Evolutionary conservation across 768 basidiomycete species (phyloP).

Genomic region (Mycena latifolia): DNA sequence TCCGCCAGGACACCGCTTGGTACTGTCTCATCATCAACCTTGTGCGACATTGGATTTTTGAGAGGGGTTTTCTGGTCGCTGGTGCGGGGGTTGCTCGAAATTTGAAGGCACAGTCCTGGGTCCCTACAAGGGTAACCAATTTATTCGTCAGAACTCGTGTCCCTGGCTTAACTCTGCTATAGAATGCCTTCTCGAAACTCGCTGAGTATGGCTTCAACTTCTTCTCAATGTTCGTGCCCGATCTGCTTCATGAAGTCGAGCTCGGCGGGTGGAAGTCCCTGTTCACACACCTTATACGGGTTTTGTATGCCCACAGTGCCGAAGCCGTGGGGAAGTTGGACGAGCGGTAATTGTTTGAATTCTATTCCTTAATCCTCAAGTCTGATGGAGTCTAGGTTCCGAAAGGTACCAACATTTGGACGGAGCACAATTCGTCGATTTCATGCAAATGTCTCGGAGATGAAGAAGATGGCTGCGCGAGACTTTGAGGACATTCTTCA

Average conservation of each 20-base stretch:
- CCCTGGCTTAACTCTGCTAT: background rate
- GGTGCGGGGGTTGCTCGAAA: background rate
- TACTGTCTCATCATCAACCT: background rate
- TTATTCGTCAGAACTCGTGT: background rate
- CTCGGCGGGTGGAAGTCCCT: constrained; percentile 44
- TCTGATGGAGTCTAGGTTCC: constrained; percentile 36
- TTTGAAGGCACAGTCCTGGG: constrained; percentile 13
- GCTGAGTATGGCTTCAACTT: constrained; percentile 39
- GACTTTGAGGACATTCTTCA: constrained; percentile 60
- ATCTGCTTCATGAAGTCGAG: constrained; percentile 34
- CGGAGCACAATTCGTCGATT: too few relatives aligned
- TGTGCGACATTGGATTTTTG: constrained; percentile 16
- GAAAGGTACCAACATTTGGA: too few relatives aligned
- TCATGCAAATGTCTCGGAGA: too few relatives aligned
- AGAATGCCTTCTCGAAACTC: constrained; percentile 50
- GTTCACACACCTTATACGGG: constrained; percentile 42
- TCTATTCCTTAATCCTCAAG: background rate
- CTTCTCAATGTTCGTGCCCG: constrained; percentile 38
- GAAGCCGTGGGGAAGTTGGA: constrained; percentile 39
- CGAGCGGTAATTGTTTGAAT: constrained; percentile 30
- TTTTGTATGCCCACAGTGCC: constrained; percentile 30
- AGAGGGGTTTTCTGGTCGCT: background rate
- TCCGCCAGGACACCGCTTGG: too few relatives aligned
- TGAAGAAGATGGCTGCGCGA: constrained; percentile 50
- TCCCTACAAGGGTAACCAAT: constrained; percentile 9